A percentile compares a stretch with the other conserved stretches of the same genome.
These are phyloP conservation scores for Venturia pyrina DNA, from an alignment of 2,329 filamentous ascomycete species.

Conservation along the genomic window DNA sequence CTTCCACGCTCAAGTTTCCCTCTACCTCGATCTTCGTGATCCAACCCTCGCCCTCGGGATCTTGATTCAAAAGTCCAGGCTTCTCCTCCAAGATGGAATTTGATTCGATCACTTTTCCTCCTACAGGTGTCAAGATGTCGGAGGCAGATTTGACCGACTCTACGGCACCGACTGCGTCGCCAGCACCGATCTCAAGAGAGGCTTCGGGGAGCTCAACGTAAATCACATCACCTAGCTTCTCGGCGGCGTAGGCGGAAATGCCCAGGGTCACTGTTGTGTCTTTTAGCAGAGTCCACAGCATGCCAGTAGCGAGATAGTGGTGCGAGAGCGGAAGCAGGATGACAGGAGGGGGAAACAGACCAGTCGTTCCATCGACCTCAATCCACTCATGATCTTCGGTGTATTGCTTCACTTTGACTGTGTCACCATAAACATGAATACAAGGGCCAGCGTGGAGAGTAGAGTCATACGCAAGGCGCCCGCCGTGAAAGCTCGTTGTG, in stretches of 20 bases:
- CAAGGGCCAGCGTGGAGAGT: neutral
- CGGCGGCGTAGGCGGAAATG: conserved; percentile 84
- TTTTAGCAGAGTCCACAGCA: neutral
- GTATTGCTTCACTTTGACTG: conserved; percentile 68
- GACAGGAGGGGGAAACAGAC: conserved; percentile 26
- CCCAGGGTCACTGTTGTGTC: conserved; percentile 52
- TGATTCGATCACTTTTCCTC: conserved; percentile 62
- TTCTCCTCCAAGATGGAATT: conserved; percentile 74
- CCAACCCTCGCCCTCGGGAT: conserved; percentile 86
- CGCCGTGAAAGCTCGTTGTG: neutral
- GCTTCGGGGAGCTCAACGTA: conserved; percentile 84
- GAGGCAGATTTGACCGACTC: conserved; percentile 98
- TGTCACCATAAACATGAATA: neutral
- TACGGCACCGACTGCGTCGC: conserved; percentile 85
- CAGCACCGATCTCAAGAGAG: conserved; percentile 57
- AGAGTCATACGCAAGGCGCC: neutral
- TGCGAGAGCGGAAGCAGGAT: neutral
- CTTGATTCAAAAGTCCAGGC: conserved; percentile 79
- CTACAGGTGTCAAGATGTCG: conserved; percentile 85
- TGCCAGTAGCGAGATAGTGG: neutral
- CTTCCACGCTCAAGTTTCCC: conserved; percentile 56
- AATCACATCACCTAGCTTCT: conserved; percentile 90
- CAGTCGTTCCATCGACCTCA: conserved; percentile 77
- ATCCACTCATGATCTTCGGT: conserved; percentile 99
- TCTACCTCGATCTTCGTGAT: conserved; percentile 81